phyloP scores from a whole-genome alignment of 2,329 filamentous ascomycete genomes.

The Colletotrichum lindemuthianum region DNA sequence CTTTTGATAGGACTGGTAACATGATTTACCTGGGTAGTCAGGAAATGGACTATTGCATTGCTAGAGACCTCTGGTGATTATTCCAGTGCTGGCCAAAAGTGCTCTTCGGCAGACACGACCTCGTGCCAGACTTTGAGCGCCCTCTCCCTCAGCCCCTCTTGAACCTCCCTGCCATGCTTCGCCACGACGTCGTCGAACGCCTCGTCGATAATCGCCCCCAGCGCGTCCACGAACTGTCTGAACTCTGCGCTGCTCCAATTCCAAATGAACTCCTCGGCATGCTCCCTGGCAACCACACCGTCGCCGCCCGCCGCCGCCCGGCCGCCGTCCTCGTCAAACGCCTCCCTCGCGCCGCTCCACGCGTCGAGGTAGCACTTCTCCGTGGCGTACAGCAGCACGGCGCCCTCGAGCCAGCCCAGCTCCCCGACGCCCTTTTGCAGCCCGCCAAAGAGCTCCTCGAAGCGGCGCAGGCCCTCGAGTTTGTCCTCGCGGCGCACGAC shows the following conservation, averaged over 20 bases:
- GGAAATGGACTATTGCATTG: background rate
- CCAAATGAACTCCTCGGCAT: slow-evolving; percentile 72
- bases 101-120: slow-evolving; percentile 65
- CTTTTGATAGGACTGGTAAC: background rate
- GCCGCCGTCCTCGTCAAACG: slow-evolving; percentile 41
- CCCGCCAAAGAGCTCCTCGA: slow-evolving; percentile 62
- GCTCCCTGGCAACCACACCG: slow-evolving; percentile 72
- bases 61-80: background rate
- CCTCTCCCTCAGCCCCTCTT: slow-evolving; percentile 47
- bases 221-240: slow-evolving; percentile 63
- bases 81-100: slow-evolving; percentile 63
- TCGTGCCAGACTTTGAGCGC: slow-evolving; percentile 57
- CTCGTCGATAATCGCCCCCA: slow-evolving; percentile 66
- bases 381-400: slow-evolving; percentile 81
- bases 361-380: slow-evolving; percentile 72
- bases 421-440: slow-evolving; percentile 56
- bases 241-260: slow-evolving; percentile 76
- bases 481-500: slow-evolving; percentile 45
- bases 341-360: slow-evolving; percentile 62
- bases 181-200: slow-evolving; percentile 55
- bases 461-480: slow-evolving; percentile 51
- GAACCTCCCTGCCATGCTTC: slow-evolving; percentile 44
- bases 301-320: slow-evolving; percentile 25
- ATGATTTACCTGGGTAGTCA: background rate
- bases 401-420: slow-evolving; percentile 69